phyloP scores from a whole-genome alignment of 192 early-diverging fungal genomes.

The Physocladia obscura region DNA sequence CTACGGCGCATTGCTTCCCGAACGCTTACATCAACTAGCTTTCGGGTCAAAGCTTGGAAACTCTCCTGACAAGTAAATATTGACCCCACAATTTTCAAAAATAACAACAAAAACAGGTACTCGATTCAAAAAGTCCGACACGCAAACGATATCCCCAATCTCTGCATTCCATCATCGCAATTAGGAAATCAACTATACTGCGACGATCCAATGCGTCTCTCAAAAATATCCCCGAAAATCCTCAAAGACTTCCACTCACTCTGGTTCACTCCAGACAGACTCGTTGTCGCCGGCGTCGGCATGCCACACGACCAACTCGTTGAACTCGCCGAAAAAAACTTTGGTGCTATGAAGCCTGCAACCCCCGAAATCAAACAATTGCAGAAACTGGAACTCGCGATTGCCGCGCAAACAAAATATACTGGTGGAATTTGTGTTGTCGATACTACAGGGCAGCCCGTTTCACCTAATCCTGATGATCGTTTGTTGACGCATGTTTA shows the following conservation, averaged over 20 bases:
- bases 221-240: constrained; percentile 62
- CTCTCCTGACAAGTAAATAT: no score
- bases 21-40: constrained; percentile 82
- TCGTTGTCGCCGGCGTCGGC: constrained; percentile 86
- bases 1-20: constrained; percentile 82
- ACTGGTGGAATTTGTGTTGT: constrained; percentile 79
- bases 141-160: background rate
- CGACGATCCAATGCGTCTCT: constrained; percentile 60
- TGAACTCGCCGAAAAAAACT: constrained; percentile 65
- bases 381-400: constrained; percentile 27
- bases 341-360: constrained; percentile 64
- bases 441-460: constrained; percentile 63
- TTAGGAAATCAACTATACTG: constrained; percentile 81
- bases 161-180: constrained; percentile 58
- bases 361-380: constrained; percentile 24
- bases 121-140: constrained; percentile 15
- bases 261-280: constrained; percentile 90
- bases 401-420: constrained; percentile 57
- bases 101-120: background rate
- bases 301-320: constrained; percentile 83
- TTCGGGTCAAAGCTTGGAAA: constrained; percentile 38
- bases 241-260: constrained; percentile 71
- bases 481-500: constrained; percentile 77
- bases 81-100: background rate
- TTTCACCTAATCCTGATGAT: constrained; percentile 55